These are phyloP conservation scores for Sugiyamaella smithiae DNA, from an alignment of 805 yeast genomes.

Conservation along the genomic window DNA sequence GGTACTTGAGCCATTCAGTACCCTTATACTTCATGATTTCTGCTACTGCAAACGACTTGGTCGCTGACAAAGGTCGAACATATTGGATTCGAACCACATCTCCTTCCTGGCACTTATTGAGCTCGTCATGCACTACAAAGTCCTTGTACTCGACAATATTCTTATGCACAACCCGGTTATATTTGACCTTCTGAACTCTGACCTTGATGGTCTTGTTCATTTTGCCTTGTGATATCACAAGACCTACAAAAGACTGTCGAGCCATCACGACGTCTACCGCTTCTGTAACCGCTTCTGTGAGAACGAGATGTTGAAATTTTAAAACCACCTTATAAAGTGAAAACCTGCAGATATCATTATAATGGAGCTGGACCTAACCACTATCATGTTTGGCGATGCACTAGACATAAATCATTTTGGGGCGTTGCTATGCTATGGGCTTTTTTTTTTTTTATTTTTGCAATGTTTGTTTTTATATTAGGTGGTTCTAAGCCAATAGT, in stretches of 20 bases:
- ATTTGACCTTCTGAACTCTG: constrained; percentile 73
- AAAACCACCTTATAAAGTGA: too few relatives aligned
- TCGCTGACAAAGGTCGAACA: constrained; percentile 76
- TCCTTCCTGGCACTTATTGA: constrained; percentile 87
- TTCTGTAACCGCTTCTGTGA: too few relatives aligned
- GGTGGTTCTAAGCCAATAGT: background rate
- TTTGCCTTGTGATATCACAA: constrained; percentile 93
- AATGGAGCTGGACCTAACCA: constrained; percentile 1
- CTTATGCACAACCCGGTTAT: constrained; percentile 50
- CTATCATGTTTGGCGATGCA: background rate
- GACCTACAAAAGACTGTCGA: constrained; percentile 85
- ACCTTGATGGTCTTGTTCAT: constrained; percentile 96
- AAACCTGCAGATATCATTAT: too few relatives aligned
- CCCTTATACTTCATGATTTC: constrained; percentile 88
- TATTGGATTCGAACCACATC: constrained; percentile 89
- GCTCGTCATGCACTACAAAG: constrained; percentile 91
- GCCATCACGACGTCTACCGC: constrained; percentile 67
- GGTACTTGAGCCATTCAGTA: constrained; percentile 82
- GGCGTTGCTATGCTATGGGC: too few relatives aligned
- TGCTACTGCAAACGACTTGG: constrained; percentile 86
- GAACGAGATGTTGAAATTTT: too few relatives aligned
- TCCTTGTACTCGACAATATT: constrained; percentile 76
- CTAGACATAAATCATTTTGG: background rate
- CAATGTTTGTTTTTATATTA: background rate
- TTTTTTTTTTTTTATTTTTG: background rate